Conservation (phyloP, 208 protist species). For the Leishmania aethiopica region DNA sequence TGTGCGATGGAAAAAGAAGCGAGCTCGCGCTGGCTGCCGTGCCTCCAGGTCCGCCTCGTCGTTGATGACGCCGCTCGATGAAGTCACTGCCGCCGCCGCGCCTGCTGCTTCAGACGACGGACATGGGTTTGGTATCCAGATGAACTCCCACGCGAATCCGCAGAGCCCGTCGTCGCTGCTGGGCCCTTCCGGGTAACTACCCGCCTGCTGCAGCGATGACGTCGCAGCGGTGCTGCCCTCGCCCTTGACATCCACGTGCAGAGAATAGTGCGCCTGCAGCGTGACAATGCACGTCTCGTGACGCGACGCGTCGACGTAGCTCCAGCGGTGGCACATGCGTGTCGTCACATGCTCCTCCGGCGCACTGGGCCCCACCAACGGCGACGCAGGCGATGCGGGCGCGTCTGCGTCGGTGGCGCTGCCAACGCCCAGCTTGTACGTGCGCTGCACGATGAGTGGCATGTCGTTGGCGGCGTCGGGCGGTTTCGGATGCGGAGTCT, state of each 20-base stretch:
- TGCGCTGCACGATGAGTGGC: slow-evolving; percentile 6
- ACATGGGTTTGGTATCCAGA: slow-evolving; percentile 19
- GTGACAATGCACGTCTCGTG: slow-evolving; percentile 32
- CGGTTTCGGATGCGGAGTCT: background rate
- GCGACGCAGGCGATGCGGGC: background rate
- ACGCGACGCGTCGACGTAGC: slow-evolving; percentile 13
- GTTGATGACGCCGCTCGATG: background rate
- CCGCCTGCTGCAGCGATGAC: background rate
- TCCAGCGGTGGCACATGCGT: slow-evolving; percentile 31
- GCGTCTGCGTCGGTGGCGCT: background rate
- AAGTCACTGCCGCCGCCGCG: background rate
- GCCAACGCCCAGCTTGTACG: slow-evolving; percentile 7
- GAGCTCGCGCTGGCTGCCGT: background rate
- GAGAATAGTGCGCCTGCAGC: slow-evolving; percentile 25
- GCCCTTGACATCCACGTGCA: slow-evolving; percentile 21
- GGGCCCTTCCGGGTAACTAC: background rate
- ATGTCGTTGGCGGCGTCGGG: background rate
- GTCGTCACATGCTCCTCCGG: slow-evolving; percentile 1
- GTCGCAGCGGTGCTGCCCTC: background rate
- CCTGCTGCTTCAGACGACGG: background rate
- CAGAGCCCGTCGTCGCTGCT: slow-evolving; percentile 26
- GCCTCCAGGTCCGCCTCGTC: background rate
- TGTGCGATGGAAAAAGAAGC: slow-evolving; percentile 20
- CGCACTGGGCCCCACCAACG: background rate
- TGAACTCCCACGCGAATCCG: slow-evolving; percentile 32